Evolutionary conservation across 2,329 filamentous ascomycete genomes (phyloP).

Genomic region (Fusarium temperatum): DNA sequence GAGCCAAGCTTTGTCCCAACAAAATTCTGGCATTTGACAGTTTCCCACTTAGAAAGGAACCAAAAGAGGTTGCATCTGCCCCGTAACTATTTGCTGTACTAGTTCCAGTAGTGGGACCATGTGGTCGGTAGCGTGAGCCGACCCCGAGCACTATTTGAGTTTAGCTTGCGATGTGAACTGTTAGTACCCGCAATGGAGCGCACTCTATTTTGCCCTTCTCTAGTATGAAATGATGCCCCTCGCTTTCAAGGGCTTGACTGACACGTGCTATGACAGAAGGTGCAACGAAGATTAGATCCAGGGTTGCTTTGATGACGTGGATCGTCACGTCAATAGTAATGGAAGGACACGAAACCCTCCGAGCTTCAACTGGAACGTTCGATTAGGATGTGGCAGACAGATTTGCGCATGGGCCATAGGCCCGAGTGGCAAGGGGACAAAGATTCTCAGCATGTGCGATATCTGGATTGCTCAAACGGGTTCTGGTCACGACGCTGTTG

Average conservation of each 20-base stretch:
- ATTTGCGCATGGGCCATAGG: no score
- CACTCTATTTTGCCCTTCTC: not conserved
- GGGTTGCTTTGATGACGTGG: not conserved
- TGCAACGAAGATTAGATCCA: not conserved
- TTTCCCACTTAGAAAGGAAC: not conserved
- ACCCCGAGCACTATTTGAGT: not conserved
- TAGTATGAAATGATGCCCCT: not conserved
- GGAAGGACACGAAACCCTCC: not conserved
- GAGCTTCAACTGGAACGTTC: not conserved
- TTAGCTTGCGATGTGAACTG: constrained; percentile 1
- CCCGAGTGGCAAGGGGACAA: not conserved
- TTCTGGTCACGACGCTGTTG: accelerated
- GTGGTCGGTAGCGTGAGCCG: not conserved
- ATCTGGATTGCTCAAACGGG: no score
- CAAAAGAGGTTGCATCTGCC: not conserved
- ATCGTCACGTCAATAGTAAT: not conserved
- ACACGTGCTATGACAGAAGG: not conserved
- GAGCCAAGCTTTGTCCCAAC: not conserved
- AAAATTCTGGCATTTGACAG: not conserved
- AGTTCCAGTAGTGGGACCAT: not conserved
- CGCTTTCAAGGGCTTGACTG: not conserved
- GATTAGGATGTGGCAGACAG: not conserved
- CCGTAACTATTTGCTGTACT: not conserved
- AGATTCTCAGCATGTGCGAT: not conserved
- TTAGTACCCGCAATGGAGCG: not conserved